phyloP scores from a whole-genome alignment of 352 stramenopile species.

The Thraustotheca clavata region DNA sequence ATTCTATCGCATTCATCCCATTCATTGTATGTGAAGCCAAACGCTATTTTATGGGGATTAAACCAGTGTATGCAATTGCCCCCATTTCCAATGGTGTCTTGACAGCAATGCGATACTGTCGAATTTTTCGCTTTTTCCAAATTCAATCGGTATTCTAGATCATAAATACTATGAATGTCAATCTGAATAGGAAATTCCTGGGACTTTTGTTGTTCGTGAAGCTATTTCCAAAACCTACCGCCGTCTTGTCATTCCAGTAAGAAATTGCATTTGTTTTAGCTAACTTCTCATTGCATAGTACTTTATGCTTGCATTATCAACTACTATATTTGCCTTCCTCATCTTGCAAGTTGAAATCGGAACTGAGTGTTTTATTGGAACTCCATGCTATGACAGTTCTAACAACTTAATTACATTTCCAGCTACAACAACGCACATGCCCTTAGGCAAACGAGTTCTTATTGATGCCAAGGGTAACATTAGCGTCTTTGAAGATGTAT shows the following conservation, averaged over 20 bases:
- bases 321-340: constrained; percentile 65
- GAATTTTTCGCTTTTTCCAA: constrained; percentile 65
- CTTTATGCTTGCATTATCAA: constrained; percentile 69
- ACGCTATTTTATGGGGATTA: constrained; percentile 27
- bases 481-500: constrained; percentile 69
- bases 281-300: constrained; percentile 27
- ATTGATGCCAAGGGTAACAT: constrained; percentile 61
- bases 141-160: constrained; percentile 37
- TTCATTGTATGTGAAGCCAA: constrained; percentile 53
- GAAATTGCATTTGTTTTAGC: not conserved
- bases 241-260: constrained; percentile 47
- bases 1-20: constrained; percentile 58
- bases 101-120: constrained; percentile 46
- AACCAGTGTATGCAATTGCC: constrained; percentile 56
- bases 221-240: constrained; percentile 76
- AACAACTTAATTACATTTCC: constrained; percentile 50
- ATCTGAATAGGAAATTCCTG: constrained; percentile 34
- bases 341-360: constrained; percentile 77
- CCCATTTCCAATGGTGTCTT: constrained; percentile 52
- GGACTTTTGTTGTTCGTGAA: constrained; percentile 67
- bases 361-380: constrained; percentile 64
- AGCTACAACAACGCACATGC: constrained; percentile 36
- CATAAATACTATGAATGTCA: not conserved
- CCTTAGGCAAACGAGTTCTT: constrained; percentile 55
- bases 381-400: constrained; percentile 45